Evolutionary conservation across 177 flowering plant genomes (phyloP).

Genomic region (Telopea speciosissima): DNA sequence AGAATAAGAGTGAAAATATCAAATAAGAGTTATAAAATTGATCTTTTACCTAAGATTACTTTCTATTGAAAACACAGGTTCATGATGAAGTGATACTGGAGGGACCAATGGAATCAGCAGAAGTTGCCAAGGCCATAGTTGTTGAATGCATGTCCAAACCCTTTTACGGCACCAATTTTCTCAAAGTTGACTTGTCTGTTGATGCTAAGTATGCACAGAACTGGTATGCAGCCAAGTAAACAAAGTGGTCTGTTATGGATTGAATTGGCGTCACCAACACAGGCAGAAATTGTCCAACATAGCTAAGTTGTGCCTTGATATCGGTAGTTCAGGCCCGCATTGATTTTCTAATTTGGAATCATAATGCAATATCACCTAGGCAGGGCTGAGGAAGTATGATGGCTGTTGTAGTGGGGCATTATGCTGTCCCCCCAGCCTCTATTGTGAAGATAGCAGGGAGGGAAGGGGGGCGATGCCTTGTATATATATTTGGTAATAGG

Average conservation of each 20-base stretch:
- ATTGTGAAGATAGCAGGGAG: no score
- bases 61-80: constrained; percentile 56
- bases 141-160: constrained; percentile 95
- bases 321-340: not conserved
- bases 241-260: not conserved
- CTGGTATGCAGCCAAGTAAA: constrained; percentile 93
- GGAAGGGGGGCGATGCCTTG: not conserved
- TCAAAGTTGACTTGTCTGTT: constrained; percentile 68
- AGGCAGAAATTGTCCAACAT: not conserved
- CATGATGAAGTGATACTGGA: constrained; percentile 97
- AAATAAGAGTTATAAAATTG: not conserved
- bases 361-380: not conserved
- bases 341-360: no score
- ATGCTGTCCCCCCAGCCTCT: not conserved
- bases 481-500: not conserved
- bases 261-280: not conserved
- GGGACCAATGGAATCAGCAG: constrained; percentile 90
- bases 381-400: not conserved
- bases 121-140: constrained; percentile 78
- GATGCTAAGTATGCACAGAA: constrained; percentile 86
- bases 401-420: not conserved
- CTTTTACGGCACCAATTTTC: constrained; percentile 71
- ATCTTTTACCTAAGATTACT: not conserved
- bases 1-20: not conserved
- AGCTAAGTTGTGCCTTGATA: not conserved